phyloP scores from a whole-genome alignment of 1,284 basidiomycete species.

The Hemileia vastatrix region DNA sequence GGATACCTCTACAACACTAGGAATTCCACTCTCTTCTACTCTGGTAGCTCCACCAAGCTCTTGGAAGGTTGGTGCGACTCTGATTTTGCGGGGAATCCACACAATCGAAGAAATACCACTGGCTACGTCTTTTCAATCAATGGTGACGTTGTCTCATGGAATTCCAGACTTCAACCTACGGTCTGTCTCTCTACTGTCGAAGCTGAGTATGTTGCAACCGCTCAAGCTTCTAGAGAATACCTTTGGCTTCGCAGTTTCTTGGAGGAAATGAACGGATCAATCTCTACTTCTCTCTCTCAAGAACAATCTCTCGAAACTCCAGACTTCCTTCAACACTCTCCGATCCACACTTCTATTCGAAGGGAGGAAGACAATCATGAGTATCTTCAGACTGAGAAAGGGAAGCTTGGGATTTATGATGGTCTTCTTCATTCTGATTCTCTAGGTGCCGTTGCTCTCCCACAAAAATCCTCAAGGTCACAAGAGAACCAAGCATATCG shows the following conservation, averaged over 20 bases:
- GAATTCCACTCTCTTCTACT: background rate
- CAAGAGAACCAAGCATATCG: conserved; percentile 13
- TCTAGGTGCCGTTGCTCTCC: conserved; percentile 4
- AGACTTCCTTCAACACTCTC: too few species aligned
- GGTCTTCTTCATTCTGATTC: conserved; percentile 2
- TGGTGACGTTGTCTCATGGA: background rate
- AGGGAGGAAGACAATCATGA: background rate
- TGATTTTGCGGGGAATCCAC: background rate
- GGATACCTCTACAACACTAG: background rate
- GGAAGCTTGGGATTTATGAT: conserved; percentile 26
- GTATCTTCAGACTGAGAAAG: background rate
- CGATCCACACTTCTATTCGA: too few species aligned
- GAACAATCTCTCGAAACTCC: too few species aligned
- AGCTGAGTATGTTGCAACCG: too few species aligned
- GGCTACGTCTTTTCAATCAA: background rate
- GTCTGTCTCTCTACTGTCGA: too few species aligned
- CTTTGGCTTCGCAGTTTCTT: too few species aligned
- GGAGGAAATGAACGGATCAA: background rate
- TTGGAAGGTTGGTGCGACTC: background rate
- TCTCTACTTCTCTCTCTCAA: conserved; percentile 3
- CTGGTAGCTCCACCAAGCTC: background rate
- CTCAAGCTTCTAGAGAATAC: too few species aligned
- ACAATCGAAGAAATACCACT: background rate
- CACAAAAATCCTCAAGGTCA: conserved; percentile 11
- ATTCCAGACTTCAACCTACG: background rate